Conservation (phyloP, 108 stramenopile species). For the Thalassiosira profunda region DNA sequence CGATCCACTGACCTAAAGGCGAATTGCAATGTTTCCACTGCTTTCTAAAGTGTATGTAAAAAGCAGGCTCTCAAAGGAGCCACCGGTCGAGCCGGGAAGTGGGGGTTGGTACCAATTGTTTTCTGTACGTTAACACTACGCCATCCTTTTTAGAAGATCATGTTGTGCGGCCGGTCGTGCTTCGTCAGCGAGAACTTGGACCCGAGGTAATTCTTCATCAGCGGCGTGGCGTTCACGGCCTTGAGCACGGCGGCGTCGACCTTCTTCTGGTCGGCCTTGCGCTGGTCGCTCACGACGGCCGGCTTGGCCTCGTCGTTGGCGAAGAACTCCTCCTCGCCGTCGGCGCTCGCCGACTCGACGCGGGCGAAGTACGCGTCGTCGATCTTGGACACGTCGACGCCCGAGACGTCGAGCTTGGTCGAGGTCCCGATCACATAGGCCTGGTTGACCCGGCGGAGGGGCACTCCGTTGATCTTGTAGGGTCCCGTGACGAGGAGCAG, state of each 20-base stretch:
- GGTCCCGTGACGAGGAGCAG: conserved; percentile 98
- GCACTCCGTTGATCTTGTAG: conserved; percentile 99
- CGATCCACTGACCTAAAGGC: too few species aligned
- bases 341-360: conserved; percentile 49
- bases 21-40: too few species aligned
- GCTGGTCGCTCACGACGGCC: conserved; percentile 89
- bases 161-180: conserved; percentile 96
- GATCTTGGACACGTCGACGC: conserved; percentile 88
- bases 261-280: conserved; percentile 95
- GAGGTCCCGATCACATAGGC: conserved; percentile 99
- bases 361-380: conserved; percentile 96
- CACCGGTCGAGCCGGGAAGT: too few species aligned
- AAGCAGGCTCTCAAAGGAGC: too few species aligned
- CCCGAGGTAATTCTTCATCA: conserved; percentile 96
- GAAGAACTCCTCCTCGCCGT: conserved; percentile 92
- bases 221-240: conserved; percentile 69
- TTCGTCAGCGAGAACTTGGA: conserved; percentile 93
- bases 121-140: too few species aligned
- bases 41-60: too few species aligned
- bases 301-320: conserved; percentile 84
- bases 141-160: conserved; percentile 92
- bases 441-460: conserved; percentile 98
- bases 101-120: too few species aligned
- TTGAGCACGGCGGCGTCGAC: conserved; percentile 93
- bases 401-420: conserved; percentile 92